Conservation (phyloP, 2,329 filamentous ascomycete genomes). For the Lachnellula cervina region DNA sequence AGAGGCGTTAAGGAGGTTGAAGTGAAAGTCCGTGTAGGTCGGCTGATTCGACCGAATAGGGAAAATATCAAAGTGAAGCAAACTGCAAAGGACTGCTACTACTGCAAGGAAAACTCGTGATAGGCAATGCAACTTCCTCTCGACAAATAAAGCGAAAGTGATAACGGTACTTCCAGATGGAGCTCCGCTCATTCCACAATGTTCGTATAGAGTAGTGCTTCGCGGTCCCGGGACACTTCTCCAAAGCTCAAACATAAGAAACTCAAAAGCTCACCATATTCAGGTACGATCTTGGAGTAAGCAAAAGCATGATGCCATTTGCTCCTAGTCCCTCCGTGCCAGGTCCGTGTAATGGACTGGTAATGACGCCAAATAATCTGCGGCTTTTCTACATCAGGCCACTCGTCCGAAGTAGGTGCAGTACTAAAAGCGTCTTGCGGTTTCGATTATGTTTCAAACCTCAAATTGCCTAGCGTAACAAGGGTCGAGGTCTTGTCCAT, state of each 20-base stretch:
- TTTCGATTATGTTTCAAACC: conserved; percentile 22
- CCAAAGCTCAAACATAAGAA: not conserved
- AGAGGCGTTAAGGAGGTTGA: not conserved
- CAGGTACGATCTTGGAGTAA: conserved; percentile 14
- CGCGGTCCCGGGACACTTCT: not conserved
- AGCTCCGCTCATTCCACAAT: not conserved
- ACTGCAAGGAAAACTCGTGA: too few relatives aligned
- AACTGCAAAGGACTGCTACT: not conserved
- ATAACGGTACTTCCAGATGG: not conserved
- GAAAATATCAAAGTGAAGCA: conserved; percentile 1
- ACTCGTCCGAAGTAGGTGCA: conserved; percentile 10
- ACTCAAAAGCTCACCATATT: conserved; percentile 2
- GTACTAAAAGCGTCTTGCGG: not conserved
- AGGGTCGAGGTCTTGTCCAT: not conserved
- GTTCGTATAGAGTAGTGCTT: not conserved
- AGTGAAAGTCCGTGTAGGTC: conserved; percentile 12
- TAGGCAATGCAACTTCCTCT: not conserved
- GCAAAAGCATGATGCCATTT: not conserved
- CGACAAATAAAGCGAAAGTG: not conserved
- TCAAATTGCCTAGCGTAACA: not conserved
- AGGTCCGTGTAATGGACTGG: not conserved
- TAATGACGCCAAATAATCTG: not conserved
- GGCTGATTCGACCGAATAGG: not conserved
- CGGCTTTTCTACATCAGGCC: conserved; percentile 5
- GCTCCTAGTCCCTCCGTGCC: not conserved